A percentile compares a stretch with the other conserved stretches of the same genome.
Evolutionary conservation across 768 basidiomycete genomes (phyloP).

Genomic region (Agrocybe chaxingu): DNA sequence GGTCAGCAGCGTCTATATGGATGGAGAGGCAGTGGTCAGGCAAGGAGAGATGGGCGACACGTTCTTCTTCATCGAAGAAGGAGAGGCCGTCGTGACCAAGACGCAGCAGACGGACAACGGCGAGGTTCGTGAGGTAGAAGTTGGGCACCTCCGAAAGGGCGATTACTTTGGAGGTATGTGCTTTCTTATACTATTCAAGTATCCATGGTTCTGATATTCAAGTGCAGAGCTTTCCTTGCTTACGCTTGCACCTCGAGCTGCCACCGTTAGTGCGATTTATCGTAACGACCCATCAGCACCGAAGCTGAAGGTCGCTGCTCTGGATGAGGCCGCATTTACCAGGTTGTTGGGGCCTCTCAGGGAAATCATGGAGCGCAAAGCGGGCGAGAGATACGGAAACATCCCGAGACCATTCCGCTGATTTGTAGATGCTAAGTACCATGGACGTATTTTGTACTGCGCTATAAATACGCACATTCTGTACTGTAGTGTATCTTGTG

Average conservation of each 20-base stretch:
- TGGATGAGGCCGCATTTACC: slow-evolving; percentile 92
- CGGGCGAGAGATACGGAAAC: slow-evolving; percentile 68
- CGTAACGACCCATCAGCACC: slow-evolving; percentile 44
- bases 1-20: slow-evolving; percentile 73
- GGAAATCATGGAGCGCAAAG: slow-evolving; percentile 89
- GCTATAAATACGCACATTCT: not conserved
- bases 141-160: slow-evolving; percentile 79
- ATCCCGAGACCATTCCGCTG: slow-evolving; percentile 24
- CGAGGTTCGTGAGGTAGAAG: slow-evolving; percentile 58
- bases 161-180: slow-evolving; percentile 96
- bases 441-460: slow-evolving; percentile 1
- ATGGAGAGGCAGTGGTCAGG: slow-evolving; percentile 84
- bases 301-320: slow-evolving; percentile 88
- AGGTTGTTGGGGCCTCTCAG: slow-evolving; percentile 88
- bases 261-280: slow-evolving; percentile 85
- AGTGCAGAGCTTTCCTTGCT: slow-evolving; percentile 84
- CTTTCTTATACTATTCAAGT: slow-evolving; percentile 4
- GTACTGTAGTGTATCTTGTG: not conserved
- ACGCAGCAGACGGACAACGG: slow-evolving; percentile 56
- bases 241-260: slow-evolving; percentile 85
- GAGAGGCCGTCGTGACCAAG: slow-evolving; percentile 86
- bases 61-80: slow-evolving; percentile 97
- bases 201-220: not conserved
- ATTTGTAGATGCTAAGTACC: not conserved
- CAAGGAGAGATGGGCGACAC: slow-evolving; percentile 97